Evolutionary conservation across 139 green algal genomes (phyloP).

Genomic region (Asterochloris erici): DNA sequence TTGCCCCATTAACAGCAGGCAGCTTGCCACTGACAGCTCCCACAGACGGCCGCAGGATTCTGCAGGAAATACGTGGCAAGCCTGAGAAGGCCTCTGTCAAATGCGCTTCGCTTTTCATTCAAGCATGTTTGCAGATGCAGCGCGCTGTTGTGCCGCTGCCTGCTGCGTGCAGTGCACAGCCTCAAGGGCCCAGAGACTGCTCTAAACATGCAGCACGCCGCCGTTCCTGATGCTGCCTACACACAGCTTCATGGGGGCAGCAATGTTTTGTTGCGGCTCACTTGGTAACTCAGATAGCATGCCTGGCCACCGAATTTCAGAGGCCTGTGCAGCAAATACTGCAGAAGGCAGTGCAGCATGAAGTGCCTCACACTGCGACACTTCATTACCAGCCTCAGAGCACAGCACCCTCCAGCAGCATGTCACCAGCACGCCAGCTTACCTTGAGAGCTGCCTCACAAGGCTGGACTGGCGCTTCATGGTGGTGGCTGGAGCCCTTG

Average conservation of each 20-base stretch:
- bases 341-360: background rate
- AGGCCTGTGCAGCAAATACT: background rate
- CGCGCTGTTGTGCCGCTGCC: background rate
- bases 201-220: no score
- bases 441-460: slow-evolving; percentile 16
- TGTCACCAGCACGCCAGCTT: background rate
- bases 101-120: background rate
- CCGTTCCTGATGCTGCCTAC: no score
- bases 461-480: slow-evolving; percentile 17
- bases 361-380: no score
- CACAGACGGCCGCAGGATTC: slow-evolving; percentile 9
- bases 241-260: no score
- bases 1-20: background rate
- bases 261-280: no score
- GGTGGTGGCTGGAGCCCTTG: slow-evolving; percentile 6
- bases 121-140: background rate
- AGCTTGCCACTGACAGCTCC: slow-evolving; percentile 3
- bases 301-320: no score
- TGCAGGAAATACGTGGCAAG: background rate
- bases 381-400: no score
- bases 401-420: background rate
- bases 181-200: no score
- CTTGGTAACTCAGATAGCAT: no score
- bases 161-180: background rate
- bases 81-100: background rate